Percentiles rank a stretch among this genome's conserved stretches.
Evolutionary conservation across 192 early-diverging fungal species (phyloP).

Genomic region (Phlyctochytrium arcticum): DNA sequence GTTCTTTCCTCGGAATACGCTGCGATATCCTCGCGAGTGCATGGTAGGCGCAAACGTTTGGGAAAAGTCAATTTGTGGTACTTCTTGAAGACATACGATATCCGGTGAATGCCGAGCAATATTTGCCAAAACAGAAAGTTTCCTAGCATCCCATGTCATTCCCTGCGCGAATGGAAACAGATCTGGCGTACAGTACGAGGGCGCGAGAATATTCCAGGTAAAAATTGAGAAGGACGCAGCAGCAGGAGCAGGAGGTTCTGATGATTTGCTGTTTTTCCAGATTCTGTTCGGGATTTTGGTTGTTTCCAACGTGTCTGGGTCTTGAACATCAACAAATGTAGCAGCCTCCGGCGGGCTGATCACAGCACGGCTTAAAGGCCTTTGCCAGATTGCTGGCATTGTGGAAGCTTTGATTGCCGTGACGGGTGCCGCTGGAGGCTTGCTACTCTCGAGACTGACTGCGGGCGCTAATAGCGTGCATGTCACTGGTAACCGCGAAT

Average conservation of each 20-base stretch:
- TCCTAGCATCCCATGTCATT: constrained; percentile 34
- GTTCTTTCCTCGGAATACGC: constrained; percentile 44
- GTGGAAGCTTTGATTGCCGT: too few species aligned
- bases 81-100: constrained; percentile 47
- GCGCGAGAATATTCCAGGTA: constrained; percentile 46
- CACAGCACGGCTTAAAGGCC: too few species aligned
- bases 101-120: constrained; percentile 37
- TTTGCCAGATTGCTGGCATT: too few species aligned
- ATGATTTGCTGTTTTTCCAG: not conserved
- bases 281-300: not conserved
- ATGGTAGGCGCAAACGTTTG: constrained; percentile 38
- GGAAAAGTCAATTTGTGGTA: constrained; percentile 39
- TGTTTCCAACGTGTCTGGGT: too few species aligned
- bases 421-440: too few species aligned
- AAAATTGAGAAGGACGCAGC: constrained; percentile 34
- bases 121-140: constrained; percentile 35
- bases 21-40: constrained; percentile 43
- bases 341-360: too few species aligned
- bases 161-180: constrained; percentile 23
- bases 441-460: too few species aligned
- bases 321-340: too few species aligned
- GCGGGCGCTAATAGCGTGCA: too few species aligned
- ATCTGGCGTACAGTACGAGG: constrained; percentile 37
- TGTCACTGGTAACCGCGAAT: too few species aligned
- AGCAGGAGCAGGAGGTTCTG: not conserved